These are phyloP conservation scores for Myxozyma neotropica DNA, from an alignment of 805 yeast species.

Conservation along the genomic window DNA sequence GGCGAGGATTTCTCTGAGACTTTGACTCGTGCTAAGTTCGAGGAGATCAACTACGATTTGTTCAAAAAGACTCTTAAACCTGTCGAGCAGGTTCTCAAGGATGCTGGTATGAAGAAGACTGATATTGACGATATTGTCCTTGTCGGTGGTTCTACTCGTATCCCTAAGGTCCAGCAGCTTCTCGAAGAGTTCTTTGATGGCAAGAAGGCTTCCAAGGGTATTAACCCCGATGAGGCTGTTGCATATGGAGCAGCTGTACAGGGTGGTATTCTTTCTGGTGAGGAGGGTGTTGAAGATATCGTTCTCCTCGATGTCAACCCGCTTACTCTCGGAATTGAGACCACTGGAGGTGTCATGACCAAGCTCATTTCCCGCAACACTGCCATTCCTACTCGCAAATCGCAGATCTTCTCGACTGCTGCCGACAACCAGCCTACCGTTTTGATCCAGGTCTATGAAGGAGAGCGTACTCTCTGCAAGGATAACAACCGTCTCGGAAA, in stretches of 20 bases:
- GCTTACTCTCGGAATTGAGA: constrained; percentile 95
- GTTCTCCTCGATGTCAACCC: constrained; percentile 97
- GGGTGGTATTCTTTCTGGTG: constrained; percentile 97
- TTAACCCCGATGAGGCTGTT: constrained; percentile 99
- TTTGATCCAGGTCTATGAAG: constrained; percentile 94
- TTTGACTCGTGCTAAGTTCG: constrained; percentile 95
- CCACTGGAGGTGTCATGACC: constrained; percentile 99
- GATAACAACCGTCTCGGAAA: constrained; percentile 97
- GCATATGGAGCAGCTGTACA: constrained; percentile 99
- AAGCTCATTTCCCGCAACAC: constrained; percentile 98
- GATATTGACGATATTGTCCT: constrained; percentile 93
- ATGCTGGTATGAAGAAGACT: constrained; percentile 82
- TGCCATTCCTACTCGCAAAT: constrained; percentile 95
- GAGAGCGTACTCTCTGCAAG: constrained; percentile 95
- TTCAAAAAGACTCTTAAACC: constrained; percentile 95
- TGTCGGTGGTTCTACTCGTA: constrained; percentile 99
- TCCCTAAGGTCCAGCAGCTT: constrained; percentile 95
- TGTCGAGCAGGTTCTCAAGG: constrained; percentile 93
- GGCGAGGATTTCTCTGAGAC: constrained; percentile 96
- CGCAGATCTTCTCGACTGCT: constrained; percentile 94
- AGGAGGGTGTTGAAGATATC: constrained; percentile 87
- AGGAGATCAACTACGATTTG: constrained; percentile 89
- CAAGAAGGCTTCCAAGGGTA: constrained; percentile 95
- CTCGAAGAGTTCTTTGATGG: constrained; percentile 89
- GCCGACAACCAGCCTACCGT: constrained; percentile 99